A percentile compares a stretch with the other conserved stretches of the same genome.
phyloP scores from a whole-genome alignment of 2,329 filamentous ascomycete genomes.

The Penicillium sp. region DNA sequence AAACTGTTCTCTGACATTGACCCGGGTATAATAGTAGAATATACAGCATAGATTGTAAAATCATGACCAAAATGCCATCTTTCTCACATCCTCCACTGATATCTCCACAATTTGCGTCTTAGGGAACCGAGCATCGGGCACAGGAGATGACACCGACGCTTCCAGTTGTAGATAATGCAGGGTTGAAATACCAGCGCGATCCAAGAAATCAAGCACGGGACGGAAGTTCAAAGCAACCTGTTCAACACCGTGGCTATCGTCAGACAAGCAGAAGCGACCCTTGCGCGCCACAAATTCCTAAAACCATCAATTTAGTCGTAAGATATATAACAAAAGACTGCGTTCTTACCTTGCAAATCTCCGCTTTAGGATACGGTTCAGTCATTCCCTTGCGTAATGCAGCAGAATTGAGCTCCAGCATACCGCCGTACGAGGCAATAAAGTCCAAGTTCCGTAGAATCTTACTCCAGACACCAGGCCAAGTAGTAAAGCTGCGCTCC shows the following conservation, averaged over 20 bases:
- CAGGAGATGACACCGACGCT: conserved; percentile 11
- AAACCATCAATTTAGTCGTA: not conserved
- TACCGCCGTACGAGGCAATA: conserved; percentile 70
- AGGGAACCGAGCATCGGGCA: conserved; percentile 40
- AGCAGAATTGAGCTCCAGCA: conserved; percentile 87
- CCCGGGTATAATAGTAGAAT: not conserved
- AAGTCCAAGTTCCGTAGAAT: conserved; percentile 72
- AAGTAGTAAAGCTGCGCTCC: conserved; percentile 58
- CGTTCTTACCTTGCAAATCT: conserved; percentile 67
- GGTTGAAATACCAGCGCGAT: conserved; percentile 45
- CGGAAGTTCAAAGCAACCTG: conserved; percentile 86
- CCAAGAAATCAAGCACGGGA: conserved; percentile 68
- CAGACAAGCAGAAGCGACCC: conserved; percentile 84
- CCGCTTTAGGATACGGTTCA: conserved; percentile 82
- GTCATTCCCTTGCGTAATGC: conserved; percentile 83
- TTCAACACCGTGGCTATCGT: conserved; percentile 87
- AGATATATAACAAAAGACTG: conserved; percentile 30
- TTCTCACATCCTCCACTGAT: conserved; percentile 36
- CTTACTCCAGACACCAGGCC: conserved; percentile 68
- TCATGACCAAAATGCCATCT: conserved; percentile 34
- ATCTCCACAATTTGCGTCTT: conserved; percentile 34
- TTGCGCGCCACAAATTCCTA: conserved; percentile 71
- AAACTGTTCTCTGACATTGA: not conserved
- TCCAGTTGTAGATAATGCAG: conserved; percentile 41
- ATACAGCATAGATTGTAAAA: not conserved